Conservation (phyloP, 1,139 yeast genomes). For the Protomyces inouyei region DNA sequence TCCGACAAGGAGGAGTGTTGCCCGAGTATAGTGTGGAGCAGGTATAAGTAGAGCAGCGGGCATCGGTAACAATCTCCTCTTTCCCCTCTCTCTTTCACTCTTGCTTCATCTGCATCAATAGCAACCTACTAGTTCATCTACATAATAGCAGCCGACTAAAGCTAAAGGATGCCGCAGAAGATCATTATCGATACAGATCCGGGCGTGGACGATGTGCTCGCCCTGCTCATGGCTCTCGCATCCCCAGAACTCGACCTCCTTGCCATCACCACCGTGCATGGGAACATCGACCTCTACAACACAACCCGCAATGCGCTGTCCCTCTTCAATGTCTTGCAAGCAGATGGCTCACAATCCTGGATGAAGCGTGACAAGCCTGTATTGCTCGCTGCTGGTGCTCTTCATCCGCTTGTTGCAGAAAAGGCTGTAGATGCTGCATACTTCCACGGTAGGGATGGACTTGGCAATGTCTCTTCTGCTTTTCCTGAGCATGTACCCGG, state of each 20-base stretch:
- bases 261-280: constrained; percentile 43
- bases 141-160: not conserved
- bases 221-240: constrained; percentile 41
- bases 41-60: not conserved
- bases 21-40: not conserved
- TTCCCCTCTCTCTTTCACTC: too few species aligned
- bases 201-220: constrained; percentile 45
- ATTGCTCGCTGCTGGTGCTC: constrained; percentile 39
- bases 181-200: constrained; percentile 44
- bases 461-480: constrained; percentile 41
- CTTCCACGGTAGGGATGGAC: constrained; percentile 45
- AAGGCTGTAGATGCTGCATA: constrained; percentile 42
- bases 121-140: not conserved
- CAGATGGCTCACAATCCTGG: constrained; percentile 29
- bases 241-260: constrained; percentile 38
- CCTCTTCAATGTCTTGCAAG: constrained; percentile 39
- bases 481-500: constrained; percentile 42
- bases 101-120: not conserved
- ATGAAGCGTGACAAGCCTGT: constrained; percentile 34
- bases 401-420: constrained; percentile 37
- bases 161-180: not conserved
- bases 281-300: constrained; percentile 41
- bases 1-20: not conserved
- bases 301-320: constrained; percentile 42
- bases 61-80: not conserved